Percentiles rank a stretch among this genome's conserved stretches.
These are phyloP conservation scores for Sporothrix phasma DNA, from an alignment of 2,329 filamentous ascomycete genomes.

Conservation along the genomic window DNA sequence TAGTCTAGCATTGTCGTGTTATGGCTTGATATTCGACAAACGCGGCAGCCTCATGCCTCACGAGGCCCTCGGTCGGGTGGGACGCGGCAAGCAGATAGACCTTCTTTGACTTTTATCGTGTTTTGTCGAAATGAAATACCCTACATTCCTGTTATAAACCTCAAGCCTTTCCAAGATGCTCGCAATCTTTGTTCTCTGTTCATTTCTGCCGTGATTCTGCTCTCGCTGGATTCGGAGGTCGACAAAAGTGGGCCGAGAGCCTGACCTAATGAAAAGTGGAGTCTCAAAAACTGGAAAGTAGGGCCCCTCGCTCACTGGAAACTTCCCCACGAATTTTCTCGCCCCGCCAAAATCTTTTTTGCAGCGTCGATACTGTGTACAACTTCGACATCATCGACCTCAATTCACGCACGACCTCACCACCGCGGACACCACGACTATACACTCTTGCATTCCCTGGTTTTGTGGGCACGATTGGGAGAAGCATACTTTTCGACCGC, in stretches of 20 bases:
- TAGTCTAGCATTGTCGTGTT: neutral
- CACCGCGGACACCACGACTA: neutral
- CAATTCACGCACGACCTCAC: neutral
- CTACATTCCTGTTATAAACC: neutral
- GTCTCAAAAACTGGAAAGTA: neutral
- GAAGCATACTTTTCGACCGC: neutral
- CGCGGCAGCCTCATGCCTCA: neutral
- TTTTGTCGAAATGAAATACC: slow-evolving; percentile 8
- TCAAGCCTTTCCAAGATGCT: neutral
- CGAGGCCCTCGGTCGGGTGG: neutral
- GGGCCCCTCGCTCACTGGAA: neutral
- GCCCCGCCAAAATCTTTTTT: slow-evolving; percentile 18
- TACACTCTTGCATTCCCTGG: neutral
- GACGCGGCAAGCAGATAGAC: neutral
- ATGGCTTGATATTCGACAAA: neutral
- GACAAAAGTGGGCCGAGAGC: neutral
- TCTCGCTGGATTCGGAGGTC: no score
- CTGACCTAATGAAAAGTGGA: no score
- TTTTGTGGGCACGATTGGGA: neutral
- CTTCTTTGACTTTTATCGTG: neutral
- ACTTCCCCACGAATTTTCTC: slow-evolving; percentile 17
- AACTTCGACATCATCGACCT: neutral
- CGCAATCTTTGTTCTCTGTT: neutral
- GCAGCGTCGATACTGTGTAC: neutral
- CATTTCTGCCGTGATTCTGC: no score